Base-by-base conservation (phyloP, 257 asterid species). In the Solanum bukasovii region DNA sequence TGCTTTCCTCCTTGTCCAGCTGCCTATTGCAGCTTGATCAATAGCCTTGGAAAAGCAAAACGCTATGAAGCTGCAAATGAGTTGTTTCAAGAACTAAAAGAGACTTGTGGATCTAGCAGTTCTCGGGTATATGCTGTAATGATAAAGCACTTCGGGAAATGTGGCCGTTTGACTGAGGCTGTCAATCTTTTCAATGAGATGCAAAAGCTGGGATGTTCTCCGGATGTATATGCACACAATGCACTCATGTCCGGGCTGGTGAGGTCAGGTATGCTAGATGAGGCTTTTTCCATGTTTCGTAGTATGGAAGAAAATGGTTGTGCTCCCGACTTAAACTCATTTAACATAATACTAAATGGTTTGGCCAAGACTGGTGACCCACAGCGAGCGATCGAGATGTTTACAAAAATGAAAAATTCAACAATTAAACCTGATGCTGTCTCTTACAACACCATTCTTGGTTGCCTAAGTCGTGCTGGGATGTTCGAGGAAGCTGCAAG, bases 1-100 rank as follows among this genome's bases (percentile, higher is more conserved):
- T 98, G 99, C 9, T 93, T 94, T 87, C 98, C 96, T 9, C 98
- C 99, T 13, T 95, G 98, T 87, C 99, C 99, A 13, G 94, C 98
- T 86, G 99, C 99, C 82, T 96, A 96, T 84, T 96, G 99, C 93
- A 95, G 99, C 94, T 91, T 95, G 89, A 95, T 96, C 90, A 96
- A 94, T 90, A 88, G 91, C 84, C 98, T 96, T 42, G 95, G 98
- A 23, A 93, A 94, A 78, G 94, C 92, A 70, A 96, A 94, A 86
- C 95, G 96, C 13, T 96, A 94, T 77, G 98, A 94, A 88, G 98
- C 96, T 82, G 99, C 94, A 56, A 90, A 90, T 74, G 93, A 92
- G 91, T 59, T 92, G 40, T 92, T 92, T 86, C 91, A 88, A 73
- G 94, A 92, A 89, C 87, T 92, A 23, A 92, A 89, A 86, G 94